Evolutionary conservation across 208 protist genomes (phyloP).

Genomic region (Polymyxa betae): DNA sequence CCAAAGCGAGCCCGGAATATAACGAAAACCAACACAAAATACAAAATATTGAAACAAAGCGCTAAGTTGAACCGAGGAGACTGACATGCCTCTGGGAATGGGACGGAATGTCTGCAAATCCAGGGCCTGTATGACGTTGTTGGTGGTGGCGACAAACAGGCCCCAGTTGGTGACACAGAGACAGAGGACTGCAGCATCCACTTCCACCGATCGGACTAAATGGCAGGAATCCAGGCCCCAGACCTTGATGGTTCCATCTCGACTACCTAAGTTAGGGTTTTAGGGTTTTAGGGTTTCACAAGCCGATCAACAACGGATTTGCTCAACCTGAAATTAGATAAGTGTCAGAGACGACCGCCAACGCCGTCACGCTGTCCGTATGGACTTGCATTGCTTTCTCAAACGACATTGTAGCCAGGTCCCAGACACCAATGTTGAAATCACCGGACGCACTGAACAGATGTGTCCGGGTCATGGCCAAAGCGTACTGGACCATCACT

Average conservation of each 20-base stretch:
- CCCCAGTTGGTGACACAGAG: background rate
- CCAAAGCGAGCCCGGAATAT: background rate
- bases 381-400: background rate
- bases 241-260: background rate
- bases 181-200: background rate
- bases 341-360: background rate
- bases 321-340: background rate
- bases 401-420: background rate
- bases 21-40: background rate
- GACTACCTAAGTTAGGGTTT: background rate
- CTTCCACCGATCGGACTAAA: slow-evolving; percentile 12
- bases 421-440: slow-evolving; percentile 28
- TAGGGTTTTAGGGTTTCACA: background rate
- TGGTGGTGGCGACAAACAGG: slow-evolving; percentile 1
- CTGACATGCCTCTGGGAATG: background rate
- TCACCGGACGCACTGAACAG: slow-evolving; percentile 29
- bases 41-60: background rate
- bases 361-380: background rate
- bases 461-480: background rate
- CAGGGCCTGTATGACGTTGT: background rate
- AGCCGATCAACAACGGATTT: background rate
- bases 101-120: slow-evolving; percentile 23
- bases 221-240: slow-evolving; percentile 38
- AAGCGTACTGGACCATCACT: background rate
- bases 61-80: background rate